Evolutionary conservation across 2,329 filamentous ascomycete genomes (phyloP).

Genomic region (Fusarium drepaniforme): DNA sequence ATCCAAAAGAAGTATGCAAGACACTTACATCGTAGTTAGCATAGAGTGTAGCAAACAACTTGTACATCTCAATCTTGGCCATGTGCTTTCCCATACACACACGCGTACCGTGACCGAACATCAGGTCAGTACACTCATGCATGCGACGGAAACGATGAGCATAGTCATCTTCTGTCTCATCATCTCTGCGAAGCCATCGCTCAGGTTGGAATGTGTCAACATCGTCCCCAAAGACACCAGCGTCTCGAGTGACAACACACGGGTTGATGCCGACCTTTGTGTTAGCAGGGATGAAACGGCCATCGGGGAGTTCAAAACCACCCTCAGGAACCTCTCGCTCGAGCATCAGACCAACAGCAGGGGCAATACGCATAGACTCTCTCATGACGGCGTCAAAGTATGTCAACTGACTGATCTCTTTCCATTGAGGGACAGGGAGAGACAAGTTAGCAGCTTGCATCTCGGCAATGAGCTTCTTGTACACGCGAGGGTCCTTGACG

Average conservation of each 20-base stretch:
- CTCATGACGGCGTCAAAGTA: constrained; percentile 37
- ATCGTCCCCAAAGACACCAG: constrained; percentile 23
- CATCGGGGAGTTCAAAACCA: constrained; percentile 20
- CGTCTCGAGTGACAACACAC: constrained; percentile 28
- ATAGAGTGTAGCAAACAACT: constrained; percentile 33
- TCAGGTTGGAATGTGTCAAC: constrained; percentile 28
- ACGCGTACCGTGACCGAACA: constrained; percentile 32
- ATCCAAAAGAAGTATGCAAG: not conserved
- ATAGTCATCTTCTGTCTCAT: constrained; percentile 11
- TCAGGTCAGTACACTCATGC: constrained; percentile 32
- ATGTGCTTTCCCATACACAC: constrained; percentile 37
- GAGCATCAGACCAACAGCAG: constrained; percentile 22
- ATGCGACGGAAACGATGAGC: constrained; percentile 18
- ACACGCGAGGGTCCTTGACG: constrained; percentile 13
- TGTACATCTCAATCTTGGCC: constrained; percentile 36
- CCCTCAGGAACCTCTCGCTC: constrained; percentile 28
- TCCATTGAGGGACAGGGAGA: constrained; percentile 30
- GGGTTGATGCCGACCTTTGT: constrained; percentile 33
- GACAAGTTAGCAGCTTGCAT: constrained; percentile 13
- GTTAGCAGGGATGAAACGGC: constrained; percentile 18
- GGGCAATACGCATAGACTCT: constrained; percentile 26
- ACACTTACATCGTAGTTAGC: constrained; percentile 28
- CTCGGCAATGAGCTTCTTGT: constrained; percentile 31
- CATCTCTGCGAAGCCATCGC: constrained; percentile 18
- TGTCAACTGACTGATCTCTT: constrained; percentile 18